Evolutionary conservation across 2,329 filamentous ascomycete species (phyloP).

Genomic region (Fusarium sp.): DNA sequence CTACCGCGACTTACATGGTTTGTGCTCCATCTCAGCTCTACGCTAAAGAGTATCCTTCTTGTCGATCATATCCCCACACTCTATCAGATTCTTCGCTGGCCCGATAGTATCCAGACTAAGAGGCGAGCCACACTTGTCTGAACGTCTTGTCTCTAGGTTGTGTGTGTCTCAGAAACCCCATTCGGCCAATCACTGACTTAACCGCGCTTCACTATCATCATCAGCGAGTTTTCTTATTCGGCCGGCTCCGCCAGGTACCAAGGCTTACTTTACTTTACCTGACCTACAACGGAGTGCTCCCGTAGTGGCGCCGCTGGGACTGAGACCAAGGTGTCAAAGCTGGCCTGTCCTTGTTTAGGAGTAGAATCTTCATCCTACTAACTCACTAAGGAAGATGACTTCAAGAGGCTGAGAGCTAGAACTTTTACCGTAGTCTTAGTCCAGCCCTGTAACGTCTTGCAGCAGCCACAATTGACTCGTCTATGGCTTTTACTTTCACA

Average conservation of each 20-base stretch:
- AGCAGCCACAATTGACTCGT: constrained; percentile 4
- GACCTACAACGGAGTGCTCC: constrained; percentile 11
- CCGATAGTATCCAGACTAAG: constrained; percentile 5
- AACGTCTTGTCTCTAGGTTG: constrained; percentile 10
- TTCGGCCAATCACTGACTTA: constrained; percentile 23
- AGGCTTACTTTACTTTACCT: neutral
- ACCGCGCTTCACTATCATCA: constrained; percentile 15
- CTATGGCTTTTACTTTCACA: neutral
- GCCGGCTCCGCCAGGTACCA: constrained; percentile 41
- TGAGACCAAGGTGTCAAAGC: neutral
- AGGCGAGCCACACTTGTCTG: constrained; percentile 5
- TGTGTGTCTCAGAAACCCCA: neutral
- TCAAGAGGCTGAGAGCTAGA: constrained; percentile 18
- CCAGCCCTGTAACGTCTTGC: constrained; percentile 25
- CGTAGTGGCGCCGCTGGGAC: constrained; percentile 18
- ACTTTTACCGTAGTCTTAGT: constrained; percentile 5
- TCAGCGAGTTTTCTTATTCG: constrained; percentile 15
- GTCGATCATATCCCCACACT: constrained; percentile 33
- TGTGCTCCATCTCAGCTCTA: constrained; percentile 10
- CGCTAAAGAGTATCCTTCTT: constrained; percentile 24
- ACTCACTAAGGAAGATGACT: constrained; percentile 6
- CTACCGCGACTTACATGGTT: constrained; percentile 11
- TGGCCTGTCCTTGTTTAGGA: constrained; percentile 15
- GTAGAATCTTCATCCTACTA: neutral
- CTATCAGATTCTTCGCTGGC: constrained; percentile 1